phyloP scores from a whole-genome alignment of 1,139 yeast species.

The Blastobotrys persicus region DNA sequence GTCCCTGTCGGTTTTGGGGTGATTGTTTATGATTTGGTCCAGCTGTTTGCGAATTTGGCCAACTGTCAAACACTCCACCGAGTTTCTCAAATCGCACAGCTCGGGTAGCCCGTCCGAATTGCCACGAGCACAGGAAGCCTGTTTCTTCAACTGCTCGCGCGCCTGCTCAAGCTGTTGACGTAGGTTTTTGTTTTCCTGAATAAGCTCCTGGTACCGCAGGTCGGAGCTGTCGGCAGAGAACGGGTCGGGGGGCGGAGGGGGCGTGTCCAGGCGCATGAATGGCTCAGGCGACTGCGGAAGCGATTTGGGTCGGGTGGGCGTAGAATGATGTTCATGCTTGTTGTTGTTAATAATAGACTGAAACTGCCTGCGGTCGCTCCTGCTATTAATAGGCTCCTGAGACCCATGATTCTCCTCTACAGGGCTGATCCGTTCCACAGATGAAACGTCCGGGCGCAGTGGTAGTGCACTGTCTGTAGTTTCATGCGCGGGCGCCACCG shows the following conservation, averaged over 20 bases:
- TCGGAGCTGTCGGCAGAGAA: slow-evolving; percentile 14
- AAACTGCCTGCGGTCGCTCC: too few species aligned
- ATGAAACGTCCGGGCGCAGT: not conserved
- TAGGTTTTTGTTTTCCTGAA: slow-evolving; percentile 14
- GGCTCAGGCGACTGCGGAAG: not conserved
- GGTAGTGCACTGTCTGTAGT: too few species aligned
- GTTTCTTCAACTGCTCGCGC: not conserved
- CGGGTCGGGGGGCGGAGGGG: slow-evolving; percentile 13
- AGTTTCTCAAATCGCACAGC: not conserved
- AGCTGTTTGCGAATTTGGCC: not conserved
- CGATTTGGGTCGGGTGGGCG: slow-evolving; percentile 4
- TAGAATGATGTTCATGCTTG: not conserved
- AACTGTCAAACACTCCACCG: not conserved
- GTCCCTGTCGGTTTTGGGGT: not conserved
- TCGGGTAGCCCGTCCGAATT: too few species aligned
- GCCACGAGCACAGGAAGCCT: too few species aligned
- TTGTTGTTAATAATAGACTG: too few species aligned
- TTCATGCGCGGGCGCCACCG: not conserved
- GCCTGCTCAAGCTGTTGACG: slow-evolving; percentile 11
- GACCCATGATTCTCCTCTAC: not conserved
- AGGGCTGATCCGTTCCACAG: not conserved
- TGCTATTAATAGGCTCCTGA: not conserved
- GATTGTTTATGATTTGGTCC: not conserved
- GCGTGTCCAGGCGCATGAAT: not conserved
- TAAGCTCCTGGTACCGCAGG: slow-evolving; percentile 10